Conservation (phyloP, 192 early-diverging fungal genomes). For the Linnemannia elongata region DNA sequence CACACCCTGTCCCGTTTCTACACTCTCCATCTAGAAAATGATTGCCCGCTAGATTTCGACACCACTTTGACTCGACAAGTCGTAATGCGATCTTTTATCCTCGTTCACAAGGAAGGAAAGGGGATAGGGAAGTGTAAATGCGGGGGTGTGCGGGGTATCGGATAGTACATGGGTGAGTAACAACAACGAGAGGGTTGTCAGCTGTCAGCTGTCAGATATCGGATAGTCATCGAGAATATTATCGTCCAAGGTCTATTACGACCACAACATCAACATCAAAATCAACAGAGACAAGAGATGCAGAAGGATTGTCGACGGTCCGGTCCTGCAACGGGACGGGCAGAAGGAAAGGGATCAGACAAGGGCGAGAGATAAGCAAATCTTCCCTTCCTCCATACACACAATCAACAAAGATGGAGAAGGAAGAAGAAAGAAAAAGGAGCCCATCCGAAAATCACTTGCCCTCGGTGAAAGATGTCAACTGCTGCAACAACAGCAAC, state of each 20-base stretch:
- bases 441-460: not conserved
- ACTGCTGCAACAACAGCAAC: not conserved
- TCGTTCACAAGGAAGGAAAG: not conserved
- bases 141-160: not conserved
- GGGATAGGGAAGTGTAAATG: too few species aligned
- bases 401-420: too few species aligned
- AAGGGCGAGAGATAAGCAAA: not conserved
- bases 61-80: not conserved
- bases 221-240: not conserved
- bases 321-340: constrained; percentile 6
- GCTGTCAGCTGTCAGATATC: not conserved
- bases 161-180: not conserved
- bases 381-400: not conserved
- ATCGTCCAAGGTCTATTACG: not conserved
- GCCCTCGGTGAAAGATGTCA: not conserved
- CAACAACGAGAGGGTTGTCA: not conserved
- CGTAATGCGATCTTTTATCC: not conserved
- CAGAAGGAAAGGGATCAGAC: not conserved
- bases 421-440: not conserved
- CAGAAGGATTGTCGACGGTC: not conserved
- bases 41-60: not conserved
- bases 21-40: not conserved
- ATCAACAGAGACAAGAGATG: not conserved
- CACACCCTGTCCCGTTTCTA: not conserved
- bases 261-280: not conserved